phyloP scores from a whole-genome alignment of 306 rosid species.

The Urtica urens region DNA sequence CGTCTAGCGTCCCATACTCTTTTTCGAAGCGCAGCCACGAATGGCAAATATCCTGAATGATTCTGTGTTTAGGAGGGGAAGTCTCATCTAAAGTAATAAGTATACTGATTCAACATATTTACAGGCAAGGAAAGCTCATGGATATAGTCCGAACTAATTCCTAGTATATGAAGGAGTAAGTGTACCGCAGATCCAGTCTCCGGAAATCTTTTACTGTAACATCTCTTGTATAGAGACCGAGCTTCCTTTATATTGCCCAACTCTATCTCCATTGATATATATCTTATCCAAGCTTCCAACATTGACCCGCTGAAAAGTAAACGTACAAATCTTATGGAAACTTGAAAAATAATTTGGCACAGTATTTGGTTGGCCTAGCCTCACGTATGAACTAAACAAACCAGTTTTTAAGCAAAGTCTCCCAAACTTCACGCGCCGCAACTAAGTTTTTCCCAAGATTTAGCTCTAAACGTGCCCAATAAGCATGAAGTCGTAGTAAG shows the following conservation, averaged over 20 bases:
- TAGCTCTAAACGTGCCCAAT: conserved; percentile 85
- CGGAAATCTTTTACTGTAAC: conserved; percentile 66
- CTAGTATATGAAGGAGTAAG: conserved; percentile 6
- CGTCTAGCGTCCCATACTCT: conserved; percentile 70
- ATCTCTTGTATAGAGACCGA: conserved; percentile 73
- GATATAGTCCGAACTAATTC: not conserved
- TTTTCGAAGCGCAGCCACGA: conserved; percentile 90
- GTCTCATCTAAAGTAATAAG: conserved; percentile 55
- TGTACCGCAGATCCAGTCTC: conserved; percentile 87
- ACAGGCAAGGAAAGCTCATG: not conserved
- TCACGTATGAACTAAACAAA: conserved; percentile 11
- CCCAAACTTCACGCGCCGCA: conserved; percentile 93
- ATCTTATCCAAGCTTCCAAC: conserved; percentile 76
- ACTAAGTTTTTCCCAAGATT: conserved; percentile 43
- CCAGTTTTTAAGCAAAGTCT: conserved; percentile 74
- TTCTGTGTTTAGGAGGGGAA: conserved; percentile 62
- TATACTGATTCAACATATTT: no score
- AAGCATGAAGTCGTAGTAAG: conserved; percentile 55
- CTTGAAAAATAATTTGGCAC: no score
- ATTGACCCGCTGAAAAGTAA: conserved; percentile 51
- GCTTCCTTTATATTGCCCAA: conserved; percentile 60
- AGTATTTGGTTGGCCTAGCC: no score
- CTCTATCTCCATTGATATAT: conserved; percentile 72
- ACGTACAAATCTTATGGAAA: not conserved
- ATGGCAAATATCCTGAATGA: conserved; percentile 91